Conservation (phyloP, 371 early-diverging fungal species). For the Batkoa obscura region DNA sequence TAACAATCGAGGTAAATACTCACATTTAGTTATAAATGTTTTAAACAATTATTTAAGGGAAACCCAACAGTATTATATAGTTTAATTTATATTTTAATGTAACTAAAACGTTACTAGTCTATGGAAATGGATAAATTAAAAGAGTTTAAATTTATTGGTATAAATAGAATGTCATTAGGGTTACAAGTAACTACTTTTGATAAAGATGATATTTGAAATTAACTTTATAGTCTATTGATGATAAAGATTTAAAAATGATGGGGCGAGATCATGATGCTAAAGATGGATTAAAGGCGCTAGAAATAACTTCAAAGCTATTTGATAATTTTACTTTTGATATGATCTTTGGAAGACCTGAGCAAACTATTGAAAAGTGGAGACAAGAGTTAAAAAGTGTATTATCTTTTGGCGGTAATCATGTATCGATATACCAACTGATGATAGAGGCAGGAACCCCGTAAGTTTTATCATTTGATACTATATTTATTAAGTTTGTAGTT, state of each 20-base stretch:
- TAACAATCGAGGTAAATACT: neutral
- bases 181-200: slow-evolving; percentile 18
- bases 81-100: too few species aligned
- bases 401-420: slow-evolving; percentile 26
- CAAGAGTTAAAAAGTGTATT: slow-evolving; percentile 27
- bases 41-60: neutral
- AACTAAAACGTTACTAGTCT: slow-evolving; percentile 12
- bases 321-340: slow-evolving; percentile 43
- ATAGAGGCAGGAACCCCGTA: slow-evolving; percentile 55
- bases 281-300: slow-evolving; percentile 25
- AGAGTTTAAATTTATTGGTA: slow-evolving; percentile 26
- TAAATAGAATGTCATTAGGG: slow-evolving; percentile 55
- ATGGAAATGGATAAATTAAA: slow-evolving; percentile 17
- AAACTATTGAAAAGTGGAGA: slow-evolving; percentile 30
- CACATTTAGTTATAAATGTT: neutral
- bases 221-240: slow-evolving; percentile 20
- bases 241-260: slow-evolving; percentile 22
- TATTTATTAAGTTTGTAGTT: slow-evolving; percentile 9
- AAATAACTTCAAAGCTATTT: slow-evolving; percentile 27
- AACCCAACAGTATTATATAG: neutral
- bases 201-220: too few species aligned
- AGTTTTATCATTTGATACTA: slow-evolving; percentile 6
- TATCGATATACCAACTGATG: slow-evolving; percentile 61
- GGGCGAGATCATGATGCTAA: slow-evolving; percentile 42
- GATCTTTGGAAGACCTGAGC: slow-evolving; percentile 54